Conservation (phyloP, 139 green algal species). For the Eudorina sp. region DNA sequence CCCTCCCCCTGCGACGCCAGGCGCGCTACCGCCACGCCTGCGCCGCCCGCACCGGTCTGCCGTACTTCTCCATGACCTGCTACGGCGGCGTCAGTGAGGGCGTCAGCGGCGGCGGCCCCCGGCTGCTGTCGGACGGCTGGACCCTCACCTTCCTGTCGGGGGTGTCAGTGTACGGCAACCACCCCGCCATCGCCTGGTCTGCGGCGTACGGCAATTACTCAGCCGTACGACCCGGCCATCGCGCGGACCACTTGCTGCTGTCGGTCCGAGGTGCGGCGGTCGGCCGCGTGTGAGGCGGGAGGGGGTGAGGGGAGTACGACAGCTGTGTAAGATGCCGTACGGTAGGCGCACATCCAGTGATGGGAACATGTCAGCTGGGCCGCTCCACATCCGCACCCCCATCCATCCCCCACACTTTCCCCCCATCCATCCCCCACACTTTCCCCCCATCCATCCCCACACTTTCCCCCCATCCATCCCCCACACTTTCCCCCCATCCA, state of each 20-base stretch:
- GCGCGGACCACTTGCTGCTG: conserved; percentile 18
- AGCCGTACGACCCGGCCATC: not conserved
- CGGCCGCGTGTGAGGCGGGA: no score
- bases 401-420: no score
- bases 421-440: no score
- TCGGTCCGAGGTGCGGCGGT: not conserved
- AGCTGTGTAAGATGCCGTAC: no score
- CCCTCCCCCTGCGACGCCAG: not conserved
- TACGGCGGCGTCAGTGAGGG: conserved; percentile 9
- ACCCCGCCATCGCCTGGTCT: not conserved
- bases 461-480: no score
- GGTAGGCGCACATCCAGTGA: no score
- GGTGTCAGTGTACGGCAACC: not conserved
- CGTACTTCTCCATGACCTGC: conserved; percentile 36
- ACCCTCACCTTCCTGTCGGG: not conserved
- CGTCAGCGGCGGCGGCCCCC: not conserved
- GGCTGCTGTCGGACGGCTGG: conserved; percentile 22
- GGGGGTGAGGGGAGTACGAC: no score
- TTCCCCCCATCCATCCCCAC: no score
- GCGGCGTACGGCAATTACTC: conserved; percentile 1
- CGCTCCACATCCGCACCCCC: no score
- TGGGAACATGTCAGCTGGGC: no score
- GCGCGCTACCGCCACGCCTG: conserved; percentile 39
- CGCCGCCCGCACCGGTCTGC: not conserved
- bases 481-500: no score